Evolutionary conservation across 2,329 filamentous ascomycete genomes (phyloP), one percentile per base, ranked within the genome.

Genomic region (Geosmithia putterillii): DNA sequence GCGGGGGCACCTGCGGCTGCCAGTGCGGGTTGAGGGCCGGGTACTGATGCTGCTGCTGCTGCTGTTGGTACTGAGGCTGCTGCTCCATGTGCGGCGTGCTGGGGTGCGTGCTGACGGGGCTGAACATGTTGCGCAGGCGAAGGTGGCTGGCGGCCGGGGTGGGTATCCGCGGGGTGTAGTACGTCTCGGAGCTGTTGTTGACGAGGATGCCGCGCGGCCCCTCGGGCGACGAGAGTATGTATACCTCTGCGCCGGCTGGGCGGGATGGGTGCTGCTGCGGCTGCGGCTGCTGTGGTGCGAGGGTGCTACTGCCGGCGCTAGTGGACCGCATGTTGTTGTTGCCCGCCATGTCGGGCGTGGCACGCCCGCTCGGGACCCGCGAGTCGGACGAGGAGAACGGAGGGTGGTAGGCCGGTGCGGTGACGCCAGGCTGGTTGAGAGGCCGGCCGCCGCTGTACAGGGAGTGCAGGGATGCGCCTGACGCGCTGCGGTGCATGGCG

Each of bases 141-240:
- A 54, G 54, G 36, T 57, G 45, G 37, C 52, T 56, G 2, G 49
- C 45, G 2, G 49, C 44, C 46, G 56, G 57, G 3, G 45, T 47
- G 17, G 50, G 46, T 34, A 58, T 39, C 32, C 63, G 63, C 22
- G 70, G 69, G 2, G 68, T 76, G 46, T 66, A 73, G 46, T 73
- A 80, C 10, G 68, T 62, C 21, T 74, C 73, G 1, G 63, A 54
- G 38, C 65, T 59, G 46, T 68, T 66, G 50, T 73, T 76, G 36
- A 81, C 59, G 7, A 82, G 55, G 2, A 82, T 57, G 6, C 69
- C 77, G 18, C 70, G 69, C 1, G 77, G 78, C 1, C 78, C 78
- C 37, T 66, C 65, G 1, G 77, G 76, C 0, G 78, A 81, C 15
- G 69, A 74, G 7, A 82, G 54, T 20, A 82, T 71, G 49, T 80